Base-by-base conservation (phyloP, 805 yeast species). In the Yarrowia yakushimensis region DNA sequence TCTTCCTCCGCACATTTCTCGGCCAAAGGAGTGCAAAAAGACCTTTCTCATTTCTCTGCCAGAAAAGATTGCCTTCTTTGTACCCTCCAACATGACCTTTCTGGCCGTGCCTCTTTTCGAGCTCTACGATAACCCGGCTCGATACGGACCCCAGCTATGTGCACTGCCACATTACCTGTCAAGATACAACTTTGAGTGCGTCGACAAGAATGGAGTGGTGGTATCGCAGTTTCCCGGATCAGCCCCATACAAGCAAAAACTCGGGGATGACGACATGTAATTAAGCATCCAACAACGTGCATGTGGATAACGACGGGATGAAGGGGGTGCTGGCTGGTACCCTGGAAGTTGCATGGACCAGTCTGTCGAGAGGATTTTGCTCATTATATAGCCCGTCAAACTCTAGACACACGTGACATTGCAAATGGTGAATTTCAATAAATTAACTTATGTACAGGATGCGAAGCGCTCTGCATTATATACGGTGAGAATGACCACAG, bases 131-230 rank as follows among this genome's bases (percentile, higher is more conserved):
- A 72, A 71, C 59, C 63, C 69, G 1, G 65, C 67, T 3, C 63
- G 72, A 30, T 72, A 72, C 41, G 74, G 74, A 4, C 63, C 67
- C n/a, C 75, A 71, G 62, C 63, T 71, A 22, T 67, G 75, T 22
- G 67, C 76, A 2, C 67, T 59, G 77, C 83, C 71, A 65, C 71
- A 66, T 71, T 68, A 65, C 67, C 72, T 75, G 42, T 73, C 76
- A 27, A 61, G 71, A 27, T 75, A 74, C 71, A 64, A 71, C 65
- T 62, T 66, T 41, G 74, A 72, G 62, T 69, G 69, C 54, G 70
- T 69, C 15, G 73, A 70, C 62, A 66, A 64, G 42, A 65, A 69
- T 41, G 71, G 66, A 13, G 63, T 63, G 8, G 69, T 69, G 27
- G 64, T 69, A 4, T 37, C 63, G n/a, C 39, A 31, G 36, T 61